phyloP scores from a whole-genome alignment of 768 basidiomycete genomes.

The Leccinum ochraceum region DNA sequence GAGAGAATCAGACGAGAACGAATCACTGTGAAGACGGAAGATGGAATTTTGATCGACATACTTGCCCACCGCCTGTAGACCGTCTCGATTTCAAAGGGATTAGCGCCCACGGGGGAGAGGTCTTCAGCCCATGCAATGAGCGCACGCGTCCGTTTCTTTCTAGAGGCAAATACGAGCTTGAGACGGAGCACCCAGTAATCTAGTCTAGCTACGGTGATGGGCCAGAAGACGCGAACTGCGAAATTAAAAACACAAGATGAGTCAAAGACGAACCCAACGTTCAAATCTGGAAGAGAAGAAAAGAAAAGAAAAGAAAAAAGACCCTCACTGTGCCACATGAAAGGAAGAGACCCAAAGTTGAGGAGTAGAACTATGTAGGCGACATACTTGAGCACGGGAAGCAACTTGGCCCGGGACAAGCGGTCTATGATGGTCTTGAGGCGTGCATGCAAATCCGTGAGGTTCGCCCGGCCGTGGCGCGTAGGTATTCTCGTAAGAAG shows the following conservation, averaged over 20 bases:
- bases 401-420: conserved; percentile 4
- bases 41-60: conserved; percentile 22
- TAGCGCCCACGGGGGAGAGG: conserved; percentile 52
- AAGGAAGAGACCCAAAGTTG: conserved; percentile 61
- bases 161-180: conserved; percentile 40
- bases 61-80: conserved; percentile 55
- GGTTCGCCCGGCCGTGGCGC: neutral
- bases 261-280: neutral
- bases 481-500: conserved; percentile 20
- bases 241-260: neutral
- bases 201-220: conserved; percentile 40
- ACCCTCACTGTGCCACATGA: conserved; percentile 68
- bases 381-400: conserved; percentile 20
- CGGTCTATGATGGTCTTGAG: conserved; percentile 7
- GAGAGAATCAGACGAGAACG: neutral
- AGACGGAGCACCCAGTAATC: conserved; percentile 35
- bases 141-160: conserved; percentile 31
- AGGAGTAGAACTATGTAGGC: conserved; percentile 49
- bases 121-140: conserved; percentile 48
- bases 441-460: conserved; percentile 3
- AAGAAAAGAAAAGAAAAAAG: neutral
- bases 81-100: conserved; percentile 51
- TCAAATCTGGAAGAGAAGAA: too few species aligned
- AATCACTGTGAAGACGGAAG: neutral
- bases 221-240: conserved; percentile 56